A percentile compares a stretch with the other conserved stretches of the same genome.
These are phyloP conservation scores for Coleophoma cylindrospora DNA, from an alignment of 2,329 filamentous ascomycete species.

Conservation along the genomic window DNA sequence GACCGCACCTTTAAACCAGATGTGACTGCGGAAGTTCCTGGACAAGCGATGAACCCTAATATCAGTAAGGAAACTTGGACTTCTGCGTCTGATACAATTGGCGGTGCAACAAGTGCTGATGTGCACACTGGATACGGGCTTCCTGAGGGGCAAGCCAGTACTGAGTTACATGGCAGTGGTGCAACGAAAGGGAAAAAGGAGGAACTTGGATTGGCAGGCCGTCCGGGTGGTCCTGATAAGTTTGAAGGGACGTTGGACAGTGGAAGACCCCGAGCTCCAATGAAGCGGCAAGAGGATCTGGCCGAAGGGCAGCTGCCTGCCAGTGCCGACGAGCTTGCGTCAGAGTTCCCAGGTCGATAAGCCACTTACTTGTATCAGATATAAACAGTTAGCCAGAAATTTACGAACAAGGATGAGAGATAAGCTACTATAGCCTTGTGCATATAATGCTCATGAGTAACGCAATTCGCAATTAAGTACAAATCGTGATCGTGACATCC, in stretches of 20 bases:
- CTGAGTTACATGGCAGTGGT: slow-evolving; percentile 33
- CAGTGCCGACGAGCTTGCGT: not conserved
- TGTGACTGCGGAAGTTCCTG: slow-evolving; percentile 28
- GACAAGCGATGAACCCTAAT: slow-evolving; percentile 28
- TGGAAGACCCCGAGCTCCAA: not conserved
- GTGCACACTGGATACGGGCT: slow-evolving; percentile 39
- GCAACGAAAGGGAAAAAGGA: slow-evolving; percentile 27
- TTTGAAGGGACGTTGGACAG: not conserved
- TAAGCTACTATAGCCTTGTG: no score
- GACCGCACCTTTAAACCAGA: slow-evolving; percentile 33
- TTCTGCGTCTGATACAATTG: slow-evolving; percentile 32
- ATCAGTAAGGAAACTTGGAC: slow-evolving; percentile 19
- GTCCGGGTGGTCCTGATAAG: slow-evolving; percentile 2
- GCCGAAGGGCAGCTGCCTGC: not conserved
- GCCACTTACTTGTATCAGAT: no score
- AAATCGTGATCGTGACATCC: no score
- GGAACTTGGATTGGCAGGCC: slow-evolving; percentile 32
- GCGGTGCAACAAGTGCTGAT: slow-evolving; percentile 38
- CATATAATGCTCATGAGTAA: no score
- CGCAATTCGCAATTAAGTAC: no score
- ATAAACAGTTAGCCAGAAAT: no score
- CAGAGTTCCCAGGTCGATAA: not conserved
- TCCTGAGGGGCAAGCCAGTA: slow-evolving; percentile 36
- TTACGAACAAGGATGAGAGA: no score
- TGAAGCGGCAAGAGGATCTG: not conserved